Base-by-base conservation (phyloP, 148 eudicot species). In the Rhododendron ferrugineum region DNA sequence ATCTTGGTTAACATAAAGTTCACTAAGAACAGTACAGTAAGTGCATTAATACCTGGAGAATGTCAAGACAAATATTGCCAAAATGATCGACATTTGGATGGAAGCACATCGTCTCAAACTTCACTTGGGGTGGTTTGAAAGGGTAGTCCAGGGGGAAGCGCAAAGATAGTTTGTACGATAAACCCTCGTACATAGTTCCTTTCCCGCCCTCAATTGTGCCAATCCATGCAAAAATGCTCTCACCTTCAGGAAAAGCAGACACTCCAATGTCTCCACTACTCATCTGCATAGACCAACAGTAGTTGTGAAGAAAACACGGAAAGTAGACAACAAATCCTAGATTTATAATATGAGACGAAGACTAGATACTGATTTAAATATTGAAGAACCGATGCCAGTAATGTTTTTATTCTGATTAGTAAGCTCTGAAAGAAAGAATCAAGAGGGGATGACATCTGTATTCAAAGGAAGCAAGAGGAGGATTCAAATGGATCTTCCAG, bases 191-290 rank as follows among this genome's bases (percentile, higher is more conserved):
- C 84, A 85, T 44, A 49, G 92, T 93, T 83, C 92, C 95, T 84
- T 88, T 89, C 37, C 92, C 91, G 18, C 95, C 95, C 56, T 90
- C 89, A 81, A 91, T 91, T 32, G 95, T 93, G 37, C 95, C 95
- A 56, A 88, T 84, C 95, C 93, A 91, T 7, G 85, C 80, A 82
- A 93, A 89, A 37, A 91, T 93, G 89, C 88, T 91, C 47, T 93
- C 95, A 26, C 91, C 91, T 88, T 93, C 91, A 40, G 95, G 95
- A 73, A 93, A 93, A n/a, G 95, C 95, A 36, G 95, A 93, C 54
- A 93, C 89, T 87, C 92, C 95, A 79, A 87, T 86, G 87, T 91
- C 95, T 66, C 89, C 87, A 49, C 91, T 89, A 62, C 83, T 90
- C 95, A 91, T 90, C 93, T 93, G 89, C 82, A 86, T 11, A 68